Evolutionary conservation across 208 protist species (phyloP).

Genomic region (Trypanosoma conorhini): DNA sequence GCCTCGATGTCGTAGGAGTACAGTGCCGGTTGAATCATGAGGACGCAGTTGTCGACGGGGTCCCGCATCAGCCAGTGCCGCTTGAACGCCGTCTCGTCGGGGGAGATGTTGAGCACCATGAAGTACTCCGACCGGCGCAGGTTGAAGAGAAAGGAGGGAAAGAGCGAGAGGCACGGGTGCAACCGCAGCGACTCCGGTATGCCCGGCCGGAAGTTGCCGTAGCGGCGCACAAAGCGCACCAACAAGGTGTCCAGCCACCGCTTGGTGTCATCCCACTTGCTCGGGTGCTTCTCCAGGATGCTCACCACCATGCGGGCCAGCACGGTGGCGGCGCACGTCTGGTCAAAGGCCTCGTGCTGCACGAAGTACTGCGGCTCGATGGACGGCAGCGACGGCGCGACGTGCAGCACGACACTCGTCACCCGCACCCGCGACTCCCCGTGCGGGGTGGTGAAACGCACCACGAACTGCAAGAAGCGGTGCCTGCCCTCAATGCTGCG

Average conservation of each 20-base stretch:
- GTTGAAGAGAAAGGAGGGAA: conserved; percentile 99
- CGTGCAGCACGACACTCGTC: conserved; percentile 77
- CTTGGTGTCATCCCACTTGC: conserved; percentile 92
- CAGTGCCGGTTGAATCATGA: conserved; percentile 99
- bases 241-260: conserved; percentile 98
- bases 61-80: conserved; percentile 96
- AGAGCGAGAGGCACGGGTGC: conserved; percentile 92
- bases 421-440: conserved; percentile 87
- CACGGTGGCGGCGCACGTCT: conserved; percentile 89
- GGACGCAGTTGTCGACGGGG: conserved; percentile 92
- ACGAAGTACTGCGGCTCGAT: conserved; percentile 54
- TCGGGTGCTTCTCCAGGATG: conserved; percentile 66
- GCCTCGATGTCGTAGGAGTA: conserved; percentile 93
- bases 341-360: conserved; percentile 91
- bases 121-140: conserved; percentile 97
- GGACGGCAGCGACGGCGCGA: conserved; percentile 38
- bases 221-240: conserved; percentile 96
- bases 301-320: conserved; percentile 77
- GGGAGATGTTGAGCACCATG: conserved; percentile 97
- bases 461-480: conserved; percentile 95
- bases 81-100: conserved; percentile 98
- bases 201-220: conserved; percentile 89
- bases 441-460: conserved; percentile 88
- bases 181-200: conserved; percentile 91
- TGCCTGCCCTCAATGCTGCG: conserved; percentile 24